These are phyloP conservation scores for Lanzia echinophila DNA, from an alignment of 2,329 filamentous ascomycete genomes.

Conservation along the genomic window DNA sequence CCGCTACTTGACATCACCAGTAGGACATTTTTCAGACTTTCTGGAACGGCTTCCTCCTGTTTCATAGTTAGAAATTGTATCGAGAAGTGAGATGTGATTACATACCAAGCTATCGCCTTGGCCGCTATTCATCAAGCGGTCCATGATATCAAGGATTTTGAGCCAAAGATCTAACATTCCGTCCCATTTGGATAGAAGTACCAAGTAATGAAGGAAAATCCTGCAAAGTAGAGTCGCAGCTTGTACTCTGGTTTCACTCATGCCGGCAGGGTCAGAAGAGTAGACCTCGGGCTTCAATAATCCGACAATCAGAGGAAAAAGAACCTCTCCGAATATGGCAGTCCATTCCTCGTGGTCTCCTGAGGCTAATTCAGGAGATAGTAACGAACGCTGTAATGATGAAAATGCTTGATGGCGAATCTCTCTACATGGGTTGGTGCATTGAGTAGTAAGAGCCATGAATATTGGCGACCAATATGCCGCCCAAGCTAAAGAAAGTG, in stretches of 20 bases:
- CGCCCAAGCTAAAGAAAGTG: constrained; percentile 63
- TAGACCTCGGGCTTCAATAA: constrained; percentile 93
- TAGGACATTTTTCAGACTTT: constrained; percentile 92
- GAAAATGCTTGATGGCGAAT: constrained; percentile 85
- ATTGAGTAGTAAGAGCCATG: constrained; percentile 79
- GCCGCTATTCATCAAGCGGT: constrained; percentile 91
- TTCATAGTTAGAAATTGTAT: constrained; percentile 9
- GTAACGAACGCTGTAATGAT: constrained; percentile 75
- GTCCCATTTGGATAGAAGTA: constrained; percentile 75
- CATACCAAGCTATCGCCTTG: constrained; percentile 82
- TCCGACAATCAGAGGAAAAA: constrained; percentile 83
- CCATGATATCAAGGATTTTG: constrained; percentile 88
- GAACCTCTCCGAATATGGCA: constrained; percentile 85
- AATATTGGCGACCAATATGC: constrained; percentile 98
- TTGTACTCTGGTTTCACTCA: constrained; percentile 92
- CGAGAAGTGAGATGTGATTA: constrained; percentile 19
- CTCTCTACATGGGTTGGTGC: constrained; percentile 88
- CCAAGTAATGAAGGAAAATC: constrained; percentile 90
- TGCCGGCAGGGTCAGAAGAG: constrained; percentile 81
- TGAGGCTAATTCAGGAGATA: constrained; percentile 79
- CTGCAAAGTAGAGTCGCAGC: constrained; percentile 88
- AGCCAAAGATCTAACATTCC: constrained; percentile 90
- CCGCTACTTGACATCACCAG: constrained; percentile 91
- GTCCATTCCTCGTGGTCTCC: constrained; percentile 86
- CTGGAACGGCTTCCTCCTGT: constrained; percentile 88